These are phyloP conservation scores for Meredithiella fracta DNA, from an alignment of 2,329 filamentous ascomycete genomes.

Conservation along the genomic window DNA sequence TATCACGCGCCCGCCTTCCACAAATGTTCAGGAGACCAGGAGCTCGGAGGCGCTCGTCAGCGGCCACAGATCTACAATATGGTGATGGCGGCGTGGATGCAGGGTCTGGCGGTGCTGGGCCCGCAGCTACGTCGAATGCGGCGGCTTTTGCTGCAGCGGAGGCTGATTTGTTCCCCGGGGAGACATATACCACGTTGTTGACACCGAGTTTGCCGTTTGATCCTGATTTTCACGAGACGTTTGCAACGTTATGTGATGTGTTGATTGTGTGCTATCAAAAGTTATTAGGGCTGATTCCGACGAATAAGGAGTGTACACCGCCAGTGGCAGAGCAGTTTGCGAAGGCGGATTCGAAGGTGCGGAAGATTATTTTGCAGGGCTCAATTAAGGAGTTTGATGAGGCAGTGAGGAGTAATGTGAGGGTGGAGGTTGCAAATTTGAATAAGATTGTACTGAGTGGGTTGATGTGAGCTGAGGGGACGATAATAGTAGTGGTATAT, in stretches of 20 bases:
- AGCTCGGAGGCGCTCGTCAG: constrained; percentile 35
- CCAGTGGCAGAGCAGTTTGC: constrained; percentile 68
- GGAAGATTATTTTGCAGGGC: constrained; percentile 77
- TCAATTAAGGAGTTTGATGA: constrained; percentile 91
- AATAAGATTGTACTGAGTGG: constrained; percentile 82
- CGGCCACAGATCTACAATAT: constrained; percentile 25
- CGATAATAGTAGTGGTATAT: not conserved
- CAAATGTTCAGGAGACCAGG: constrained; percentile 63
- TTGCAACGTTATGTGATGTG: constrained; percentile 87
- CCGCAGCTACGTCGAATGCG: constrained; percentile 25
- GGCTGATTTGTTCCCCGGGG: constrained; percentile 56
- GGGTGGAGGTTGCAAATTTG: constrained; percentile 67
- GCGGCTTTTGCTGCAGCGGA: constrained; percentile 43
- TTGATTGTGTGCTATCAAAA: constrained; percentile 81
- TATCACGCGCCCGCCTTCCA: constrained; percentile 63
- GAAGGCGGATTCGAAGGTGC: constrained; percentile 71
- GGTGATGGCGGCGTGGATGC: constrained; percentile 18
- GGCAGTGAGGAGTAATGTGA: constrained; percentile 56
- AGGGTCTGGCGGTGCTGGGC: constrained; percentile 18
- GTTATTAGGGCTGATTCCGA: constrained; percentile 58
- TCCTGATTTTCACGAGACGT: constrained; percentile 92
- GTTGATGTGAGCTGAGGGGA: constrained; percentile 38
- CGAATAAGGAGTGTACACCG: constrained; percentile 54
- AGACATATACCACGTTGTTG: constrained; percentile 75
- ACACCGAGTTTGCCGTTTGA: constrained; percentile 92